A percentile compares a stretch with the other conserved stretches of the same genome.
These are phyloP conservation scores for Choiromyces venosus DNA, from an alignment of 495 filamentous ascomycete genomes.

Conservation along the genomic window DNA sequence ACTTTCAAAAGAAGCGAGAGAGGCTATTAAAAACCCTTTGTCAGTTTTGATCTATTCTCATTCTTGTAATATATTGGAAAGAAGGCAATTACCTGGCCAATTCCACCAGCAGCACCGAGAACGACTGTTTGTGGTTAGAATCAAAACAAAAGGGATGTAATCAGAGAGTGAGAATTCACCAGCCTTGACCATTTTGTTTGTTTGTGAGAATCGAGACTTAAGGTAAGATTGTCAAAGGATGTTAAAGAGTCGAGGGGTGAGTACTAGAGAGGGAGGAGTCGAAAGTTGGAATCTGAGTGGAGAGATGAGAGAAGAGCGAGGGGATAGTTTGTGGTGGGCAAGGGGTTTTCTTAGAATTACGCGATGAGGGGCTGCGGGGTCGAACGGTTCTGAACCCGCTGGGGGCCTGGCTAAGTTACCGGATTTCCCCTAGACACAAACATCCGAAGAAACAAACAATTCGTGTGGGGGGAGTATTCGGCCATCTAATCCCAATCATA, in stretches of 20 bases:
- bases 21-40: conserved; percentile 55
- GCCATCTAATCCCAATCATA: background rate
- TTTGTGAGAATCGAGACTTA: conserved; percentile 16
- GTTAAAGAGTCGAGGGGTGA: conserved; percentile 13
- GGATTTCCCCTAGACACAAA: background rate
- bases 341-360: conserved; percentile 5
- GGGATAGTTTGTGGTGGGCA: conserved; percentile 4
- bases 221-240: conserved; percentile 24
- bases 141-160: background rate
- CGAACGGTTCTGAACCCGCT: background rate
- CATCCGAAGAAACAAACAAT: background rate
- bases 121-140: conserved; percentile 56
- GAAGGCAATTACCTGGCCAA: conserved; percentile 71
- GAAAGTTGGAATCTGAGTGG: conserved; percentile 13
- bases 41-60: conserved; percentile 33
- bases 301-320: conserved; percentile 8
- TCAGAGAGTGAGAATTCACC: conserved; percentile 50
- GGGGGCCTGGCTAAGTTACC: background rate
- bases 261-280: conserved; percentile 31
- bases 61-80: background rate
- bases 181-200: conserved; percentile 76
- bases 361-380: conserved; percentile 1
- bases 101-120: conserved; percentile 93
- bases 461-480: background rate
- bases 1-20: conserved; percentile 92